phyloP scores from a whole-genome alignment of 139 green algal species.

The Auxenochlorella protothecoides region DNA sequence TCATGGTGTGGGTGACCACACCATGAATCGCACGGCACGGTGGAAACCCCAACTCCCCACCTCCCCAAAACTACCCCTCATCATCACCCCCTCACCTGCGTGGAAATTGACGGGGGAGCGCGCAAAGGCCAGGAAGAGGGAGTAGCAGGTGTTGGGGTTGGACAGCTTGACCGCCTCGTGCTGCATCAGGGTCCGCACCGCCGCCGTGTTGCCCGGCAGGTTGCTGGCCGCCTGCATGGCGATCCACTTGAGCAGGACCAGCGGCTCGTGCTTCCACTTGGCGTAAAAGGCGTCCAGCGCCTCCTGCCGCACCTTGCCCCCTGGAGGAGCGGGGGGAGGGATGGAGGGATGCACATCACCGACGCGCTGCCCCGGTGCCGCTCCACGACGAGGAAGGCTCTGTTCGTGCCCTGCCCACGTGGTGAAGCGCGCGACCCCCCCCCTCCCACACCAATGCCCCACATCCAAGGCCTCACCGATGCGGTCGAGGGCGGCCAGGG shows the following conservation, averaged over 20 bases:
- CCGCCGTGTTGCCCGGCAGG: slow-evolving; percentile 61
- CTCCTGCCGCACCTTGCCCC: slow-evolving; percentile 21
- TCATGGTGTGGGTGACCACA: no score
- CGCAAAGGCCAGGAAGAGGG: slow-evolving; percentile 68
- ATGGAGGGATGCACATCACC: neutral
- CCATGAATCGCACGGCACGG: no score
- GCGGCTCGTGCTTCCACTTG: slow-evolving; percentile 71
- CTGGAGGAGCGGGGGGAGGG: neutral
- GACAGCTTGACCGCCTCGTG: slow-evolving; percentile 83
- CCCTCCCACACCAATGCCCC: neutral
- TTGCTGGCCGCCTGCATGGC: slow-evolving; percentile 55
- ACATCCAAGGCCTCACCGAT: slow-evolving; percentile 1
- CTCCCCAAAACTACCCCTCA: no score
- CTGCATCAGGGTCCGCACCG: slow-evolving; percentile 58
- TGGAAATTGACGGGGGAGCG: slow-evolving; percentile 90
- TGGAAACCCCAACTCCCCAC: no score
- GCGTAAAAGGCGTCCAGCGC: slow-evolving; percentile 69
- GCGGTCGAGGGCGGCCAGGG: slow-evolving; percentile 57
- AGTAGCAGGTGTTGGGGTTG: slow-evolving; percentile 87
- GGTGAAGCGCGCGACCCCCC: neutral
- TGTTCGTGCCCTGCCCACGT: no score
- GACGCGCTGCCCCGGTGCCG: no score
- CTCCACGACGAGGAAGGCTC: no score
- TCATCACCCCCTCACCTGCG: slow-evolving; percentile 16
- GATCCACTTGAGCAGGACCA: slow-evolving; percentile 93